A percentile compares a stretch with the other conserved stretches of the same genome.
Conservation (phyloP, 2,329 filamentous ascomycete species). For the Fusarium austroafricanum region DNA sequence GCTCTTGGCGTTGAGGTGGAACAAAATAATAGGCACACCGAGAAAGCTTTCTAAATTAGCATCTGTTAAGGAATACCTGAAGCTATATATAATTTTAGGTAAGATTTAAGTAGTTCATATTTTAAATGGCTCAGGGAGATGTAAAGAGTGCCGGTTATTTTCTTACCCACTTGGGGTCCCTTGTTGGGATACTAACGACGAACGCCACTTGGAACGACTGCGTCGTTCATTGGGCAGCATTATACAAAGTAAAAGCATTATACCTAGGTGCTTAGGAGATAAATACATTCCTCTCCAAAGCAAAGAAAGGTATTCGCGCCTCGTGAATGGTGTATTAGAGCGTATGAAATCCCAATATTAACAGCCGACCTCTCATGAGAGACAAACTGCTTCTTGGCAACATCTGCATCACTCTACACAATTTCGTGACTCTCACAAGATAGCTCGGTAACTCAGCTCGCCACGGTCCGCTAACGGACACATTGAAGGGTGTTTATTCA, state of each 20-base stretch:
- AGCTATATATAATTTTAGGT: too few relatives aligned
- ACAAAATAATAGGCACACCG: too few relatives aligned
- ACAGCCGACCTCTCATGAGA: neutral
- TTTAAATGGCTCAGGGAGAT: too few relatives aligned
- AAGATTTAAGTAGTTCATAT: too few relatives aligned
- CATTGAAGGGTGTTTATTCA: conserved; percentile 3
- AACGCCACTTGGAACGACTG: conserved; percentile 27
- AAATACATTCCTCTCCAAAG: neutral
- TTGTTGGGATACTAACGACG: conserved; percentile 29
- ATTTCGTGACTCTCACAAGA: conserved; percentile 8
- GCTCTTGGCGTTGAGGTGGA: conserved; percentile 22
- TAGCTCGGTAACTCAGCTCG: conserved; percentile 28
- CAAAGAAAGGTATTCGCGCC: neutral
- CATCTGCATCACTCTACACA: neutral
- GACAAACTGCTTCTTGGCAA: neutral
- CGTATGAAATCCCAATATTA: neutral
- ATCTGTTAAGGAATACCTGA: too few relatives aligned
- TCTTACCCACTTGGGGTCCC: neutral
- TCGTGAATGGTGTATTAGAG: neutral
- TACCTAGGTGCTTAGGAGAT: neutral
- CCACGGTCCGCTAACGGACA: conserved; percentile 34
- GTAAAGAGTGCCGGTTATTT: neutral
- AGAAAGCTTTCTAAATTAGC: too few relatives aligned
- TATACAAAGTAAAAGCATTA: conserved; percentile 5
- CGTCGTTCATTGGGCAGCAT: conserved; percentile 24